These are phyloP conservation scores for Epichloe typhina DNA, from an alignment of 2,329 filamentous ascomycete genomes.

Conservation along the genomic window DNA sequence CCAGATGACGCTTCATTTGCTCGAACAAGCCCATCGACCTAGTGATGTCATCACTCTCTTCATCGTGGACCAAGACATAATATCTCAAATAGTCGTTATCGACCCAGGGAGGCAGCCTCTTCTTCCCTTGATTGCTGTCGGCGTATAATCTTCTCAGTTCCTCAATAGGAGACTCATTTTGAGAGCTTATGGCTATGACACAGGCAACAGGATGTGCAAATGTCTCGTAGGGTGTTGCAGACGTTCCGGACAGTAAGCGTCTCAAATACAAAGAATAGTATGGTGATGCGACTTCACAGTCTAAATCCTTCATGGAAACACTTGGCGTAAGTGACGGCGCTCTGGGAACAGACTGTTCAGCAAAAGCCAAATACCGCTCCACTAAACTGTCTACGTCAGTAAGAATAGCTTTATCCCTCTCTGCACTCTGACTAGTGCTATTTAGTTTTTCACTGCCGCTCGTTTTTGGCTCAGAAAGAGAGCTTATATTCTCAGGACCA, in stretches of 20 bases:
- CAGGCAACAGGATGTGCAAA: conserved; percentile 91
- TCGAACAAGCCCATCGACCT: conserved; percentile 87
- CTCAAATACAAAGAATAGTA: conserved; percentile 80
- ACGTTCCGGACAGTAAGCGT: conserved; percentile 66
- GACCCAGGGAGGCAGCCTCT: conserved; percentile 69
- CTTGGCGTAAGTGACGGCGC: conserved; percentile 21
- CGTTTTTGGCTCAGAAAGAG: conserved; percentile 14
- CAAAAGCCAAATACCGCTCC: conserved; percentile 63
- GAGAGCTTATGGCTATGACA: conserved; percentile 88
- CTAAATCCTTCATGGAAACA: conserved; percentile 27
- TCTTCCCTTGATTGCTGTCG: conserved; percentile 66
- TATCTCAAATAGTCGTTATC: conserved; percentile 88
- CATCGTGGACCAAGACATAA: conserved; percentile 92
- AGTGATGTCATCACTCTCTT: conserved; percentile 84
- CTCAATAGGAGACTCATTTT: conserved; percentile 72
- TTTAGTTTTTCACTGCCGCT: conserved; percentile 25
- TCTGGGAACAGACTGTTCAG: conserved; percentile 45
- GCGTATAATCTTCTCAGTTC: conserved; percentile 73
- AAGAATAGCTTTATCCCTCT: conserved; percentile 25
- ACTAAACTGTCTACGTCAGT: conserved; percentile 68
- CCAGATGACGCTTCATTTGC: conserved; percentile 98
- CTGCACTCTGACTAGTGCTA: conserved; percentile 15
- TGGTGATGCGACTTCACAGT: conserved; percentile 48
- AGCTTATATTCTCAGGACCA: conserved; percentile 29
- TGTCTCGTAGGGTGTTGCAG: conserved; percentile 75